Evolutionary conservation across 2,329 filamentous ascomycete genomes (phyloP).

Genomic region (Fusarium bactridioides): DNA sequence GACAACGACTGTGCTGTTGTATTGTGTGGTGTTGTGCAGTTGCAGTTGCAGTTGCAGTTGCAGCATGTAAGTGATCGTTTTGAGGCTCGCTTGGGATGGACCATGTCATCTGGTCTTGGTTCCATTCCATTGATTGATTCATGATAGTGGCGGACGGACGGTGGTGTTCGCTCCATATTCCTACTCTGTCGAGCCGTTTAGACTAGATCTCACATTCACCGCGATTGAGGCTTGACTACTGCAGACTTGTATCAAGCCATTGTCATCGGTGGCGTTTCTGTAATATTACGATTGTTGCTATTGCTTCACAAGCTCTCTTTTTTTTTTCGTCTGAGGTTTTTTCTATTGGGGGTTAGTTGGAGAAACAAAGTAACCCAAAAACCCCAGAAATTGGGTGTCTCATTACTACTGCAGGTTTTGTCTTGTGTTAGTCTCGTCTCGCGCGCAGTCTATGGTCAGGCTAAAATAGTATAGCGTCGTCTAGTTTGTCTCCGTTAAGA

Average conservation of each 20-base stretch:
- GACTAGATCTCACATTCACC: conserved; percentile 24
- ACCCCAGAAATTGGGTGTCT: conserved; percentile 15
- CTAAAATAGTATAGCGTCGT: conserved; percentile 12
- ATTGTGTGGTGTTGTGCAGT: background rate
- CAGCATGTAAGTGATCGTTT: conserved; percentile 21
- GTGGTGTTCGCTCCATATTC: conserved; percentile 28
- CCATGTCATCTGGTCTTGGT: background rate
- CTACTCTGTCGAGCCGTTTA: conserved; percentile 24
- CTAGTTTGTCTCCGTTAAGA: conserved; percentile 1
- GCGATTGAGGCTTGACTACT: conserved; percentile 17
- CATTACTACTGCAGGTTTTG: conserved; percentile 6
- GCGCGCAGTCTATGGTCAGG: conserved; percentile 6
- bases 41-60: background rate
- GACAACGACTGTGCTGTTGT: background rate
- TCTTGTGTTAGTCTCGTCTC: conserved; percentile 27
- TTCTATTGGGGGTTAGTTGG: background rate
- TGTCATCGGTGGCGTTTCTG: conserved; percentile 30
- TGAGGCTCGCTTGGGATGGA: conserved; percentile 17
- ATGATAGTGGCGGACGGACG: conserved; percentile 5
- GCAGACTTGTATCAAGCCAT: conserved; percentile 3
- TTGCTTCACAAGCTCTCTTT: background rate
- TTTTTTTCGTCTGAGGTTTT: conserved; percentile 4
- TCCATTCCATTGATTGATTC: background rate
- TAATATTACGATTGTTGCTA: conserved; percentile 3
- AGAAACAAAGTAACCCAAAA: background rate